Base-by-base conservation (phyloP, 2,329 filamentous ascomycete species). In the Pseudogymnoascus sp. region DNA sequence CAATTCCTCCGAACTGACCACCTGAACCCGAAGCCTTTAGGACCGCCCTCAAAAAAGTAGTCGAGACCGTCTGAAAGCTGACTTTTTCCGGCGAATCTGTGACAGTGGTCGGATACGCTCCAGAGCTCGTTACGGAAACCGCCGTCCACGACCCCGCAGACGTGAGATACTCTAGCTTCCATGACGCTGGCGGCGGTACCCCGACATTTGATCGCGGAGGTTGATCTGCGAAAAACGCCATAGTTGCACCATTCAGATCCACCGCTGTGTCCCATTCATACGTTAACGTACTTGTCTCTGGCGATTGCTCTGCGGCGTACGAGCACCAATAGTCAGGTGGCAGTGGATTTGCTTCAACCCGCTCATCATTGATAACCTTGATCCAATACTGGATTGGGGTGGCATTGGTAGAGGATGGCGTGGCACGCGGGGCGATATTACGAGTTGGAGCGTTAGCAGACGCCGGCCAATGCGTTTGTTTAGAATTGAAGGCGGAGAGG, bases 301-400 rank as follows among this genome's bases (percentile, higher is more conserved):
- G 75, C 4, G 74, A 75, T 40, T 59, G 62, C n/a, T 72, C 69
- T 4, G 68, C 73, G 14, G 66, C 68, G 65, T 73, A 76, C 6
- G 73, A 75, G 61, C 66, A 68, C 75, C 75, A 76, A 67, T 76
- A 76, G 64, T 76, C 75, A 2, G 75, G 74, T 37, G 74, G 75
- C 6, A 76, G 69, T 4, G 75, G 74, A 18, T 68, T 72, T 54
- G 64, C 59, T 40, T 70, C 69, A 26, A 76, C 69, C 47, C 67
- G 66, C 16, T 66, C 72, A 61, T 76, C 74, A 64, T 76, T 74
- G 59, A 75, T 65, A 11, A 74, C 68, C 12, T 69, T 69, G 8
- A 74, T 70, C 74, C 75, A 76, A 67, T 76, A 76, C 66, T 76
- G 75, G 37, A 76, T 73, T 0, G 74, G 74, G 4, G 73, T 75